Base-by-base conservation (phyloP, 306 rosid genomes). In the Dalbergia cultrata region DNA sequence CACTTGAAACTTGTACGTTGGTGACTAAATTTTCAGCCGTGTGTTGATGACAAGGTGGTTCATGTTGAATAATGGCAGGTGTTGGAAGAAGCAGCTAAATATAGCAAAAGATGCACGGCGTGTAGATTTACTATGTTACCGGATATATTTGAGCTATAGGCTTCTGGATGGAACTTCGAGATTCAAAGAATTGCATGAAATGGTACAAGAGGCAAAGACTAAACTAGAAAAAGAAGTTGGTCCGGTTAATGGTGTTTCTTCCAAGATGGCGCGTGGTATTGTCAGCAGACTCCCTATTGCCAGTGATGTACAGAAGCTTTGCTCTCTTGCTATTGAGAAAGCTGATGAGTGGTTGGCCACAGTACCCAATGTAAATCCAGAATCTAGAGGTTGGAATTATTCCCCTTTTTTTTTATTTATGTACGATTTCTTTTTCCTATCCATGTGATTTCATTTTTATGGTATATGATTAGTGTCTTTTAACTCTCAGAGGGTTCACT, bases 91-190 rank as follows among this genome's bases (percentile, higher is more conserved):
- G 91, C 99, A 93, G 91, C 82, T 96, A 82, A 88, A 66, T 34
- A 85, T 89, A 75, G 99, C 98, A 5, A 93, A 88, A 89, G 99
- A 96, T 83, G 99, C 99, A 17, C 96, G 99, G 17, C 98, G 99
- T 64, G 91, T 96, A 17, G 99, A 96, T 78, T 82, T 89, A 47
- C 90, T 96, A 13, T 96, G 99, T 81, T 90, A 90, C 79, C 88
- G 99, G 87, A 92, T 93, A 90, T 93, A 89, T 83, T 86, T 96
- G 93, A 93, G 98, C 85, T 93, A 78, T 87, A 92, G 93, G 88
- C 98, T 96, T 75, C 78, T 96, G 74, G 87, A 90, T 33, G 97
- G 97, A 58, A 91, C 98, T 74, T 88, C 87, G 1, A 93, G 89
- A 85, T 96, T 93, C 78, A 91, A 90, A 73, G 98, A 96, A 85